Conservation (phyloP, 495 filamentous ascomycete genomes). For the Aspergillus panamensis region DNA sequence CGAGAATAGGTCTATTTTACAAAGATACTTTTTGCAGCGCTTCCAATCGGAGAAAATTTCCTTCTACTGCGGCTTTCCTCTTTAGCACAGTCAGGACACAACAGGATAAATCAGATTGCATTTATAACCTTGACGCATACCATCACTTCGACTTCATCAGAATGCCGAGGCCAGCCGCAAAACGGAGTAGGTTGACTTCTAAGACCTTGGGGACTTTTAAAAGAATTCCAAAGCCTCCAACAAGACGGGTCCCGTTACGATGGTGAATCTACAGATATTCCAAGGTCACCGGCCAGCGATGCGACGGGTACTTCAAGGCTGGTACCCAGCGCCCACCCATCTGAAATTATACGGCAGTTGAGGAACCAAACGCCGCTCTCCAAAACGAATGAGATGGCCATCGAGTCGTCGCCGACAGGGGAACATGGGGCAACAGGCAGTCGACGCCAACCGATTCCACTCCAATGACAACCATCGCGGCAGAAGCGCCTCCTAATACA, state of each 20-base stretch:
- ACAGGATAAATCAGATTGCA: neutral
- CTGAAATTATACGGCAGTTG: conserved; percentile 25
- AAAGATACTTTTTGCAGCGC: no score
- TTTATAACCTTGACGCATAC: neutral
- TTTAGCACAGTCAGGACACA: no score
- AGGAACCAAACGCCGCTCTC: conserved; percentile 37
- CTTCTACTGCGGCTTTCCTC: no score
- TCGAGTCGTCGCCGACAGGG: conserved; percentile 40
- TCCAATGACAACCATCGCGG: no score
- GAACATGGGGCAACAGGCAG: conserved; percentile 37
- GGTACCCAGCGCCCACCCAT: conserved; percentile 8
- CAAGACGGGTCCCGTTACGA: neutral
- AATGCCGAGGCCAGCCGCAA: conserved; percentile 46
- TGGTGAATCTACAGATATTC: conserved; percentile 2
- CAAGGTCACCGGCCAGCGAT: conserved; percentile 12
- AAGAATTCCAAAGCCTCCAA: conserved; percentile 5
- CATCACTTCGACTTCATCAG: neutral
- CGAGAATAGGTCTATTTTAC: no score
- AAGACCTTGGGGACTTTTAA: conserved; percentile 15
- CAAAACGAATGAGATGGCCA: conserved; percentile 36
- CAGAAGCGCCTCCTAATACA: no score
- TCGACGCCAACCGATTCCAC: conserved; percentile 42
- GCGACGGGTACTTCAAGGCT: conserved; percentile 6
- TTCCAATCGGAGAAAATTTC: no score
- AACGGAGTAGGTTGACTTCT: conserved; percentile 33